Conservation (phyloP, 176 grass and related monocot genomes). For the Phyllostachys edulis region DNA sequence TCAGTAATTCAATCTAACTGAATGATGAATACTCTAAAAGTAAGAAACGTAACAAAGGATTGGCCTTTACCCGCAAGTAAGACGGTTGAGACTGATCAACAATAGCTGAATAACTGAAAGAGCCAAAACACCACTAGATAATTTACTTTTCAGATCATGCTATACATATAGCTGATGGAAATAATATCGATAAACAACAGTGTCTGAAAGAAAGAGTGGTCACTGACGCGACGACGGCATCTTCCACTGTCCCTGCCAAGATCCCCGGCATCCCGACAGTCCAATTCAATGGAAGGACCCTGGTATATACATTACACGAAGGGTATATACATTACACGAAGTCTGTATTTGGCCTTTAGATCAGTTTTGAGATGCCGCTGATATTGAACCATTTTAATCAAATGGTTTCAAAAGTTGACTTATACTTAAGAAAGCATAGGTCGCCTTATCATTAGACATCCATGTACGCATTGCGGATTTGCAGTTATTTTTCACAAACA, state of each 20-base stretch:
- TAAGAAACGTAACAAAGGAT: not conserved
- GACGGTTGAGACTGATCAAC: slow-evolving; percentile 50
- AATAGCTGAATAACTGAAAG: slow-evolving; percentile 86
- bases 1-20: not conserved
- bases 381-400: no score
- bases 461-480: not conserved
- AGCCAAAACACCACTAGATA: not conserved
- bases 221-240: slow-evolving; percentile 77
- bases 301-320: no score
- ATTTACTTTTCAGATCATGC: not conserved
- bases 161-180: not conserved
- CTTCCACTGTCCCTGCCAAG: slow-evolving; percentile 86
- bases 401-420: no score
- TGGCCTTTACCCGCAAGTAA: slow-evolving; percentile 45
- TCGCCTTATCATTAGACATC: no score
- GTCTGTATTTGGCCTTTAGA: not conserved
- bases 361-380: no score
- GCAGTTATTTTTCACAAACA: not conserved
- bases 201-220: not conserved
- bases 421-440: no score
- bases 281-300: slow-evolving; percentile 93
- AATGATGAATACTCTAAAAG: not conserved
- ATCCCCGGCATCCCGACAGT: slow-evolving; percentile 96
- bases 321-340: not conserved
- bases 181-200: not conserved